phyloP scores from a whole-genome alignment of 2,329 filamentous ascomycete genomes.

The Epichloe bromicola region DNA sequence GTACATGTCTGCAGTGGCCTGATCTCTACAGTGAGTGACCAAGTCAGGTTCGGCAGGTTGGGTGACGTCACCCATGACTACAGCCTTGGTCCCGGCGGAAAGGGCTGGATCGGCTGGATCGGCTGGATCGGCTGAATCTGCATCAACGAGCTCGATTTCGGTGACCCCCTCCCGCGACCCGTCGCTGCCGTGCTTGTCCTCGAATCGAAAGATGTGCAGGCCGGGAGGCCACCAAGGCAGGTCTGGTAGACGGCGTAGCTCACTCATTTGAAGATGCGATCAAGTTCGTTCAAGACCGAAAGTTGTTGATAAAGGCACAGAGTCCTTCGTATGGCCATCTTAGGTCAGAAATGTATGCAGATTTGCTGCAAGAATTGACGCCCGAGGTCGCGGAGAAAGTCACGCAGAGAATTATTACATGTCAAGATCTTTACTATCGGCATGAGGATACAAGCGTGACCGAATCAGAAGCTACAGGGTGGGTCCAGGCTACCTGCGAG shows the following conservation, averaged over 20 bases:
- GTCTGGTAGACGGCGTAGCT: conserved; percentile 55
- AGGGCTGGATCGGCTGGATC: conserved; percentile 55
- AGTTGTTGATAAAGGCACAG: conserved; percentile 47
- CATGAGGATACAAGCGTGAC: no score
- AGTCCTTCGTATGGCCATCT: conserved; percentile 55
- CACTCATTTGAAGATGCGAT: conserved; percentile 43
- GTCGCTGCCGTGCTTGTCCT: conserved; percentile 67
- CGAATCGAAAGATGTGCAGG: conserved; percentile 59
- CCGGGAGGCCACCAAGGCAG: conserved; percentile 47
- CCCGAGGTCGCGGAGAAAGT: conserved; percentile 36
- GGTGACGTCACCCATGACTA: conserved; percentile 48
- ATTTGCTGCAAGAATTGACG: conserved; percentile 46
- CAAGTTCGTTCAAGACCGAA: conserved; percentile 42
- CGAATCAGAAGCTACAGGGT: no score
- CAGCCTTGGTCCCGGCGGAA: conserved; percentile 55
- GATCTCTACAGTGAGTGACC: no score
- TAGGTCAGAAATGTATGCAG: conserved; percentile 66
- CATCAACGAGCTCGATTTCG: conserved; percentile 70
- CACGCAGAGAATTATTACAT: conserved; percentile 18
- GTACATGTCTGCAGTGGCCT: no score
- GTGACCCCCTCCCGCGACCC: conserved; percentile 58
- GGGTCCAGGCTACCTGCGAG: no score
- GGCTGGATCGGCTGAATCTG: conserved; percentile 43
- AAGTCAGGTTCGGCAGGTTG: no score
- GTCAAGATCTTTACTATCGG: background rate